These are phyloP conservation scores for Penicillium frequentans DNA, from an alignment of 2,329 filamentous ascomycete species.

Conservation along the genomic window DNA sequence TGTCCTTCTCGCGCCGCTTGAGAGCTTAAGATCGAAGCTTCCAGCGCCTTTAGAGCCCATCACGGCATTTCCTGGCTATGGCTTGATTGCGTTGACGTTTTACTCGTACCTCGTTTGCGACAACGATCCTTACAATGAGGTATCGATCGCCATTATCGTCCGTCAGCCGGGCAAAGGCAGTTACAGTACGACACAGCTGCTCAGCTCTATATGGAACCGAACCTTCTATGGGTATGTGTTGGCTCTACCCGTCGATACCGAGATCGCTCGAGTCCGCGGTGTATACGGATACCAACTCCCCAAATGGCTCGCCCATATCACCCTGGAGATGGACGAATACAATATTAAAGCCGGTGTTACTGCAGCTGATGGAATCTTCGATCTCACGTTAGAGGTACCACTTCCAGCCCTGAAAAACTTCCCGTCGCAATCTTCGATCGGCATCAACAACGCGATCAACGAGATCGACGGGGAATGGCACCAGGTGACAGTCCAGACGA, in stretches of 20 bases:
- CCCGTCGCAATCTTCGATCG: constrained; percentile 9
- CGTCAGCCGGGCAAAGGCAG: constrained; percentile 11
- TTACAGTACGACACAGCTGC: constrained; percentile 12
- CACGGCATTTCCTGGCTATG: constrained; percentile 12
- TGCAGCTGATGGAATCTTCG: not conserved
- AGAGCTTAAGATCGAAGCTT: constrained; percentile 8
- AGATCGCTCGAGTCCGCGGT: constrained; percentile 15
- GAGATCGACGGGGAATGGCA: constrained; percentile 15
- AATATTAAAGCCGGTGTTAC: constrained; percentile 5
- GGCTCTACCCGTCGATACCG: constrained; percentile 16
- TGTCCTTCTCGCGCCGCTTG: constrained; percentile 9
- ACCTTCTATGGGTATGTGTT: constrained; percentile 16
- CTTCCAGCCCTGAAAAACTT: constrained; percentile 7
- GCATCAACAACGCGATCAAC: constrained; percentile 15
- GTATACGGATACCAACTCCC: constrained; percentile 18
- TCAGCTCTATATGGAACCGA: constrained; percentile 14
- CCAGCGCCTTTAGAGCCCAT: constrained; percentile 15
- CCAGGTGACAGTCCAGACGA: constrained; percentile 13
- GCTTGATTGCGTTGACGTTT: constrained; percentile 14
- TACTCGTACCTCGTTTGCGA: constrained; percentile 15
- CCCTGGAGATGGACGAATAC: constrained; percentile 10
- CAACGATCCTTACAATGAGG: constrained; percentile 16
- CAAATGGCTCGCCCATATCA: constrained; percentile 14
- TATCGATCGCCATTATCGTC: constrained; percentile 12
- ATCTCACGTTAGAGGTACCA: constrained; percentile 2